Percentiles rank a stretch among this genome's conserved stretches.
Evolutionary conservation across 106 monocot genomes (phyloP).

Genomic region (Alisma plantagoaquatica): DNA sequence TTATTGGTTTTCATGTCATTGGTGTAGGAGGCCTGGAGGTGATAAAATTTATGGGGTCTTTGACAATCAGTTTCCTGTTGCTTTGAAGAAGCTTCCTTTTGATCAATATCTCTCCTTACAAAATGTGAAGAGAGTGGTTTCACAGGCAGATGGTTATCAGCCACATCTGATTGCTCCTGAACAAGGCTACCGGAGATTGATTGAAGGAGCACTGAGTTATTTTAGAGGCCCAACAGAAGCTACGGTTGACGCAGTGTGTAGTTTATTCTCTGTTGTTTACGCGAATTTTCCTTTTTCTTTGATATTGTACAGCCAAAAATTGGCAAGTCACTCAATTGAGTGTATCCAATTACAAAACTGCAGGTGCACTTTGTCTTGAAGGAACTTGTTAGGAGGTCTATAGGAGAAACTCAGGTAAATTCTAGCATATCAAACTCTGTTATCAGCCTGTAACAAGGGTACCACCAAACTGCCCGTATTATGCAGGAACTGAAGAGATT

Average conservation of each 20-base stretch:
- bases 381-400: slow-evolving; percentile 43
- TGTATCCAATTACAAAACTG: neutral
- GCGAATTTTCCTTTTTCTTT: neutral
- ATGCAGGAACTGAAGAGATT: slow-evolving; percentile 69
- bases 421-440: neutral
- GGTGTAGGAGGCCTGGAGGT: slow-evolving; percentile 57
- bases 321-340: neutral
- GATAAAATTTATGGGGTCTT: slow-evolving; percentile 70
- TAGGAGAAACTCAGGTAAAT: slow-evolving; percentile 38
- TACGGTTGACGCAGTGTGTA: slow-evolving; percentile 60
- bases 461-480: neutral
- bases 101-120: slow-evolving; percentile 62
- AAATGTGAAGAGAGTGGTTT: slow-evolving; percentile 62
- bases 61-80: slow-evolving; percentile 72
- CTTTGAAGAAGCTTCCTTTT: slow-evolving; percentile 65
- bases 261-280: neutral
- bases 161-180: slow-evolving; percentile 79
- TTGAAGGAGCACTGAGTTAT: slow-evolving; percentile 51
- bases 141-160: slow-evolving; percentile 75
- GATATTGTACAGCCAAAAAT: neutral
- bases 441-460: neutral
- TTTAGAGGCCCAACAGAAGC: slow-evolving; percentile 71
- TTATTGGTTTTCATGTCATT: too few relatives aligned
- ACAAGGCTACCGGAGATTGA: slow-evolving; percentile 62
- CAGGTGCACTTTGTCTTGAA: slow-evolving; percentile 50